These are phyloP conservation scores for Micractinium sp. DNA, from an alignment of 139 green algal genomes.

Conservation along the genomic window DNA sequence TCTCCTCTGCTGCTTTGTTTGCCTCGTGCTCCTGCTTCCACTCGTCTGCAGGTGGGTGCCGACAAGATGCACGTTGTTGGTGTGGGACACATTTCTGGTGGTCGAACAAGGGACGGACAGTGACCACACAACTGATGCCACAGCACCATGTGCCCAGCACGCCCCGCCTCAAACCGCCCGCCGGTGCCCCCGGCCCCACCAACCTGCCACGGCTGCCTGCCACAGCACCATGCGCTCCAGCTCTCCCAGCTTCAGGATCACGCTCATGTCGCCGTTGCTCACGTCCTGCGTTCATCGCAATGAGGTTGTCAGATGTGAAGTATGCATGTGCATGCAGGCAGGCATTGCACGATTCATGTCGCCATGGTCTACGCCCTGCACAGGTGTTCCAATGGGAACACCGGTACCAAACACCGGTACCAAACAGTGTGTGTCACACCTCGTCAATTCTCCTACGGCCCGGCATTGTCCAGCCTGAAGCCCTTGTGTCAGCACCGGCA, in stretches of 20 bases:
- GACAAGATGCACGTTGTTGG: not conserved
- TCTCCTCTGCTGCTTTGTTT: slow-evolving; percentile 19
- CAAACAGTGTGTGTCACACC: too few relatives aligned
- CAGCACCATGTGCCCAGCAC: not conserved
- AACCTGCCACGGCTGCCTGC: slow-evolving; percentile 70
- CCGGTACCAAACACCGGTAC: not conserved
- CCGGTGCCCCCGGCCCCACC: slow-evolving; percentile 39
- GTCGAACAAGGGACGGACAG: not conserved
- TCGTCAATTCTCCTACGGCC: too few relatives aligned
- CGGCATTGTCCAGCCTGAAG: too few relatives aligned
- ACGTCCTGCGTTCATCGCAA: slow-evolving; percentile 29
- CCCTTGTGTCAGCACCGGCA: too few relatives aligned
- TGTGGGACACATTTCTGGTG: not conserved
- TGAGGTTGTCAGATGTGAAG: too few relatives aligned
- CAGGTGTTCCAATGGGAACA: not conserved
- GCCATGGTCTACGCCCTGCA: not conserved
- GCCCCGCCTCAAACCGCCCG: not conserved
- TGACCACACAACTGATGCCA: not conserved
- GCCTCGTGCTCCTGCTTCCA: slow-evolving; percentile 39
- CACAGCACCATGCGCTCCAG: slow-evolving; percentile 73
- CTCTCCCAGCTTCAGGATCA: slow-evolving; percentile 67
- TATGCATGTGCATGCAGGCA: too few relatives aligned
- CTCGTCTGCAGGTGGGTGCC: not conserved
- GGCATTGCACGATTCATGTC: too few relatives aligned
- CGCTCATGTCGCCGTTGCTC: slow-evolving; percentile 46